phyloP scores from a whole-genome alignment of 345 rosid species.

The Eucalyptus pauciflora region DNA sequence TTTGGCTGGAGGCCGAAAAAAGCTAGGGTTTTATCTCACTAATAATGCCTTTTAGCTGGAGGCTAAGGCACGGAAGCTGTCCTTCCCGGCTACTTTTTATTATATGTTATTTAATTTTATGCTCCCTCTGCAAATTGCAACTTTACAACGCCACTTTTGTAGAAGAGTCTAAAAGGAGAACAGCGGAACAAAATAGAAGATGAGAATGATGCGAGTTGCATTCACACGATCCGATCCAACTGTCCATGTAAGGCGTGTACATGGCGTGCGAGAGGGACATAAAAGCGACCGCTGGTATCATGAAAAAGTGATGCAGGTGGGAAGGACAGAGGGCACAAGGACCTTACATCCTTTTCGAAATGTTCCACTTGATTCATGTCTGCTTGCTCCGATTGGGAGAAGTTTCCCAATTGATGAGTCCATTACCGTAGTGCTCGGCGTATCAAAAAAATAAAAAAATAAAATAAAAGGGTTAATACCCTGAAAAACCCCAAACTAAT shows the following conservation, averaged over 20 bases:
- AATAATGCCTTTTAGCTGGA: background rate
- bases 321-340: background rate
- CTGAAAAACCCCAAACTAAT: too few relatives aligned
- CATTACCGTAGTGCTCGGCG: background rate
- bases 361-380: background rate
- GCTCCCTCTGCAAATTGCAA: background rate
- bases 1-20: background rate
- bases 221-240: background rate
- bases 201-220: background rate
- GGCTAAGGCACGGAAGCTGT: background rate
- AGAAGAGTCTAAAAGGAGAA: background rate
- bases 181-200: background rate
- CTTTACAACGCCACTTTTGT: background rate
- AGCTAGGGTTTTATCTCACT: background rate
- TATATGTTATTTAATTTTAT: background rate
- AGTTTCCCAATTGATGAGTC: background rate
- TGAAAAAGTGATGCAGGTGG: background rate
- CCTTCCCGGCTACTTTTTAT: background rate
- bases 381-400: background rate
- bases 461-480: too few relatives aligned
- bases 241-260: background rate
- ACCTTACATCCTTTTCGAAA: background rate
- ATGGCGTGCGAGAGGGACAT: background rate
- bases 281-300: background rate
- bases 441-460: background rate